Percentiles rank a stretch among this genome's conserved stretches.
These are phyloP conservation scores for Claviceps pusilla DNA, from an alignment of 2,329 filamentous ascomycete genomes.

Conservation along the genomic window DNA sequence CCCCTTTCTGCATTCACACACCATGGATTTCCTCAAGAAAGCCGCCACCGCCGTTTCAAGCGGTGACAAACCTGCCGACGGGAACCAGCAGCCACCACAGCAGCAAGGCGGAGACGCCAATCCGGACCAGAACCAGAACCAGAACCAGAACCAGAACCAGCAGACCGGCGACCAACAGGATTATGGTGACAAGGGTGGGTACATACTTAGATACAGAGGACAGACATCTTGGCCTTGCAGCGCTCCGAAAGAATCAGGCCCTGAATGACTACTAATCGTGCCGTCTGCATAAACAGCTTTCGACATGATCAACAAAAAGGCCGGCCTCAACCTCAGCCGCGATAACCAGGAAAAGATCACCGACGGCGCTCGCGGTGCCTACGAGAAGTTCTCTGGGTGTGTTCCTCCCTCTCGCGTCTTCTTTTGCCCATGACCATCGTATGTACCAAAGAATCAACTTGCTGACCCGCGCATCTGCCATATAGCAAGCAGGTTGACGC, in stretches of 20 bases:
- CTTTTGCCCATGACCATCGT: background rate
- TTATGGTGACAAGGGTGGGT: constrained; percentile 24
- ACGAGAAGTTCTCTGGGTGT: constrained; percentile 24
- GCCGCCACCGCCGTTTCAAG: constrained; percentile 11
- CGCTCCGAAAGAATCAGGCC: no score
- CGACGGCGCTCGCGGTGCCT: constrained; percentile 18
- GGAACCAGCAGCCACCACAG: constrained; percentile 4
- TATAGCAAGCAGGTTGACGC: constrained; percentile 12
- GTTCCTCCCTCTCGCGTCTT: constrained; percentile 1
- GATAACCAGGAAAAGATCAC: constrained; percentile 24
- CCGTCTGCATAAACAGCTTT: constrained; percentile 12
- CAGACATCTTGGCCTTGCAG: no score
- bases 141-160: constrained; percentile 6
- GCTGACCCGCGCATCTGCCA: background rate
- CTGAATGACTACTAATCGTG: background rate
- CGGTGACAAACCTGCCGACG: background rate
- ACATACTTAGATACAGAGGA: background rate
- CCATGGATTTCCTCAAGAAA: constrained; percentile 26
- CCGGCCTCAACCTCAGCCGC: constrained; percentile 19
- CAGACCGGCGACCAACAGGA: constrained; percentile 11
- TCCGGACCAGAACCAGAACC: constrained; percentile 5
- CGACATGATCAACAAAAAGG: constrained; percentile 17
- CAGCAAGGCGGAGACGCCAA: constrained; percentile 5
- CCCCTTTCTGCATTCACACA: background rate
- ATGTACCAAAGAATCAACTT: background rate